Evolutionary conservation across 2,329 filamentous ascomycete genomes (phyloP).

Genomic region (Aureobasidium sp.): DNA sequence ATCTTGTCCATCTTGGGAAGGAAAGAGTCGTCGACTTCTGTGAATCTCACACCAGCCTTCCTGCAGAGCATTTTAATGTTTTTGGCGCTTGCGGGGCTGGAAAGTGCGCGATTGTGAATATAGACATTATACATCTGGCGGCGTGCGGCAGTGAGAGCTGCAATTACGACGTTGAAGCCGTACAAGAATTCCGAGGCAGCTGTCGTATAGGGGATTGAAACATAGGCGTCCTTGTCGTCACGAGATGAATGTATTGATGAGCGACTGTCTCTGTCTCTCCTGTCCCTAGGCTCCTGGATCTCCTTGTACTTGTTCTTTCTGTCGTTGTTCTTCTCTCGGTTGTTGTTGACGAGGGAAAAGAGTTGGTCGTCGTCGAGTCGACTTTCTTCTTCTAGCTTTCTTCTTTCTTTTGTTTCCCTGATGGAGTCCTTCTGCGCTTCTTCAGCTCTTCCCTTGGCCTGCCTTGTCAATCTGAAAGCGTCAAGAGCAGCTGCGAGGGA

Average conservation of each 20-base stretch:
- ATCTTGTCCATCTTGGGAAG: constrained; percentile 69
- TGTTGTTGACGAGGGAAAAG: background rate
- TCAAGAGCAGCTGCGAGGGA: background rate
- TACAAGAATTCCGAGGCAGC: constrained; percentile 90
- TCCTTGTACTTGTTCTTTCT: constrained; percentile 8
- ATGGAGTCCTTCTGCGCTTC: background rate
- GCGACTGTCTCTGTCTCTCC: background rate
- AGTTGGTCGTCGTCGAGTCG: constrained; percentile 7
- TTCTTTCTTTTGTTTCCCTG: constrained; percentile 1
- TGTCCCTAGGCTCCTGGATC: background rate
- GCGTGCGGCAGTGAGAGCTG: constrained; percentile 62
- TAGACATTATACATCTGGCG: constrained; percentile 82
- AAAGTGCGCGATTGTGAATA: constrained; percentile 37
- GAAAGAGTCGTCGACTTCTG: constrained; percentile 56
- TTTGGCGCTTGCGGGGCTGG: background rate
- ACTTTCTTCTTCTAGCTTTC: constrained; percentile 6
- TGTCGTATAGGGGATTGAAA: constrained; percentile 63
- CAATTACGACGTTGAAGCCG: constrained; percentile 71
- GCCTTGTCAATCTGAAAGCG: background rate
- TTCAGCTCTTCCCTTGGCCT: background rate
- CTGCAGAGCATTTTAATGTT: constrained; percentile 22
- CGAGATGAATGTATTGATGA: background rate
- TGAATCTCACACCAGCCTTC: constrained; percentile 38
- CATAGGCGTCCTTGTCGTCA: background rate
- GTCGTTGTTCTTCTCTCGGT: constrained; percentile 1